Evolutionary conservation across 805 yeast genomes (phyloP).

Genomic region (Wickerhamiella brachini): DNA sequence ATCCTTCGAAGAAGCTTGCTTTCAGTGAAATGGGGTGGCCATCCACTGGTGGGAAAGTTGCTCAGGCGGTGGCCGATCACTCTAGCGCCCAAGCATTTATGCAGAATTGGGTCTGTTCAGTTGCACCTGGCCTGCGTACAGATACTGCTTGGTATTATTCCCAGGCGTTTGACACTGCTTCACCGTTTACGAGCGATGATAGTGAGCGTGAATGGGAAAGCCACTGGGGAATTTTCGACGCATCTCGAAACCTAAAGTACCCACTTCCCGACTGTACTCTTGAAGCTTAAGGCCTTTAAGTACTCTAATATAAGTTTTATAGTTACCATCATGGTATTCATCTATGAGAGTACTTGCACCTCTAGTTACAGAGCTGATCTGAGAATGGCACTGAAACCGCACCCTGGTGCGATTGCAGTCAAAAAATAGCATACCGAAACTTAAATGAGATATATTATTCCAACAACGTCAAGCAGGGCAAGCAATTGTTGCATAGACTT

Average conservation of each 20-base stretch:
- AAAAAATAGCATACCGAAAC: background rate
- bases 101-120: background rate
- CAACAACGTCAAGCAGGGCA: background rate
- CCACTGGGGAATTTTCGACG: conserved; percentile 53
- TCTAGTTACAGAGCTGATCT: too few species aligned
- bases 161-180: conserved; percentile 36
- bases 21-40: conserved; percentile 69
- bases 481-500: background rate
- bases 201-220: conserved; percentile 45
- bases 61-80: conserved; percentile 34
- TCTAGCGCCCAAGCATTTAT: conserved; percentile 11
- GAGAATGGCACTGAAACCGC: too few species aligned
- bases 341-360: too few species aligned
- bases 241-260: conserved; percentile 26
- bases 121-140: background rate
- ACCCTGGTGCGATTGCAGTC: too few species aligned
- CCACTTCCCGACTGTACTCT: background rate
- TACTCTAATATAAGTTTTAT: too few species aligned
- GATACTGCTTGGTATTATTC: background rate
- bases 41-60: conserved; percentile 39
- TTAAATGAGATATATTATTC: background rate
- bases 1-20: background rate
- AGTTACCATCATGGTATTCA: too few species aligned
- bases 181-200: conserved; percentile 35
- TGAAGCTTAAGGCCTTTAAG: background rate